These are phyloP conservation scores for Globisporangium camurandrum DNA, from an alignment of 352 stramenopile species.

Conservation along the genomic window DNA sequence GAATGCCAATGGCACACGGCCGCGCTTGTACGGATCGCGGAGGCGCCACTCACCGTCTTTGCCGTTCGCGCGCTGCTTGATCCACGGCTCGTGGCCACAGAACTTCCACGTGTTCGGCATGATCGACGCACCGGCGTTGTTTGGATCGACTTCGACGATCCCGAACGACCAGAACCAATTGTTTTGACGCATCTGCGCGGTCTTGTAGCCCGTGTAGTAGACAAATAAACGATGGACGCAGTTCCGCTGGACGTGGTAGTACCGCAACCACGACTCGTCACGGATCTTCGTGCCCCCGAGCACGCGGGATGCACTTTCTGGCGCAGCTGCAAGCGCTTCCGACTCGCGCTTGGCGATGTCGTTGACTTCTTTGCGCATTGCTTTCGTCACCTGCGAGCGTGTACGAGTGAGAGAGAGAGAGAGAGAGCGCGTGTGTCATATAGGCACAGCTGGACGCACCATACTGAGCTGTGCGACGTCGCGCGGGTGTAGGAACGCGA, in stretches of 20 bases:
- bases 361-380: conserved; percentile 38
- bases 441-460: conserved; percentile 23
- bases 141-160: conserved; percentile 64
- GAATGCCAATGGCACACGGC: conserved; percentile 41
- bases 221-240: conserved; percentile 76
- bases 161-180: conserved; percentile 70
- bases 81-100: conserved; percentile 55
- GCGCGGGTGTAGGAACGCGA: conserved; percentile 28
- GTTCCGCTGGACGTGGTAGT: conserved; percentile 66
- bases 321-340: conserved; percentile 27
- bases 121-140: conserved; percentile 45
- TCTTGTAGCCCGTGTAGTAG: conserved; percentile 82
- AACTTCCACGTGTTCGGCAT: conserved; percentile 78
- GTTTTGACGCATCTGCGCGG: conserved; percentile 48
- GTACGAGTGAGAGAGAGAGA: too few relatives aligned
- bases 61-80: conserved; percentile 44
- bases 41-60: conserved; percentile 73
- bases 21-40: conserved; percentile 33
- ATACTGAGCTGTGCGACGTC: conserved; percentile 48
- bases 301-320: conserved; percentile 22
- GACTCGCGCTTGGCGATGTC: conserved; percentile 34
- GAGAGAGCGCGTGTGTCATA: not conserved
- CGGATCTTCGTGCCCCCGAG: conserved; percentile 39
- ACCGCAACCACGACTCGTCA: conserved; percentile 50
- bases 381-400: conserved; percentile 34